Conservation (phyloP, 192 early-diverging fungal species). For the Chytriomyces sp. region DNA sequence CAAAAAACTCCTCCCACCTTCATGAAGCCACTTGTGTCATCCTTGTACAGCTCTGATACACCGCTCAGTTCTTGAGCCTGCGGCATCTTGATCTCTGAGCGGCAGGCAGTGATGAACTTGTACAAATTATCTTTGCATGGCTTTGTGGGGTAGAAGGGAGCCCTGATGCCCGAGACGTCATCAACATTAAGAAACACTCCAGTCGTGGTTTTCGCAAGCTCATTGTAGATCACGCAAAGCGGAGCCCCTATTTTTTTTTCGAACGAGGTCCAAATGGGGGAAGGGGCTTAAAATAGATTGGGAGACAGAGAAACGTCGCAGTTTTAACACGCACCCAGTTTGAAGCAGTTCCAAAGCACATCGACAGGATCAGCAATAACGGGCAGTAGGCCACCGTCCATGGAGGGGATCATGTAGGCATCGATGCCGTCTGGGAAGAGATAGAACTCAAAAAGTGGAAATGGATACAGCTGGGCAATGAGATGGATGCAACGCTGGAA, state of each 20-base stretch:
- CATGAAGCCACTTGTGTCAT: conserved; percentile 96
- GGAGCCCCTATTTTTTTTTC: conserved; percentile 43
- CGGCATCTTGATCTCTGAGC: conserved; percentile 68
- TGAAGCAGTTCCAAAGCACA: conserved; percentile 52
- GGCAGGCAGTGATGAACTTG: conserved; percentile 87
- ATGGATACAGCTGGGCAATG: conserved; percentile 56
- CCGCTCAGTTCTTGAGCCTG: conserved; percentile 77
- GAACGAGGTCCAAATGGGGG: background rate
- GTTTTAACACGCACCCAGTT: conserved; percentile 27
- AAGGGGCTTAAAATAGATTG: background rate
- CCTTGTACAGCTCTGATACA: conserved; percentile 86
- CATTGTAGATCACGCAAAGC: conserved; percentile 56
- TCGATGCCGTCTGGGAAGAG: conserved; percentile 58
- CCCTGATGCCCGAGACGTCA: conserved; percentile 41
- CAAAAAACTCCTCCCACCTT: conserved; percentile 67
- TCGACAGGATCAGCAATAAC: conserved; percentile 49
- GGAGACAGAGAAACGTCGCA: background rate
- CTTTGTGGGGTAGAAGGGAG: conserved; percentile 48
- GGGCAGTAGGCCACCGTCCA: conserved; percentile 4
- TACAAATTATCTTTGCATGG: conserved; percentile 84
- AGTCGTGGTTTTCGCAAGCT: conserved; percentile 17
- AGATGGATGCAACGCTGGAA: conserved; percentile 52
- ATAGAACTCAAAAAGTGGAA: conserved; percentile 59
- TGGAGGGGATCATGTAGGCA: conserved; percentile 11
- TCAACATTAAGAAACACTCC: conserved; percentile 27